Evolutionary conservation across 768 basidiomycete genomes (phyloP).

Genomic region (Russula brevipes): DNA sequence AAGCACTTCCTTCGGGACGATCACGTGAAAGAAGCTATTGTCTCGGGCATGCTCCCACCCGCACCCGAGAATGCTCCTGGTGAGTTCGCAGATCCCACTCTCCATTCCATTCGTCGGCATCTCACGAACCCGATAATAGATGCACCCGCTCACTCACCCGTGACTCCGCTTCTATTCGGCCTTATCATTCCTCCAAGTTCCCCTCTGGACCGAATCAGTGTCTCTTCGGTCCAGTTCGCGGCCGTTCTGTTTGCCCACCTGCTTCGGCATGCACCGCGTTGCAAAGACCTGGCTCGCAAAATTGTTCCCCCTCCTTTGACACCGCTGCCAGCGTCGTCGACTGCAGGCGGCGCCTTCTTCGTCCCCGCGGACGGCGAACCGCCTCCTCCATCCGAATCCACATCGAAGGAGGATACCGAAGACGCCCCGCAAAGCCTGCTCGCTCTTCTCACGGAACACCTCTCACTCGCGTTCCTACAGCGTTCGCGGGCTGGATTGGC

Average conservation of each 20-base stretch:
- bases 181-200: conserved; percentile 59
- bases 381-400: conserved; percentile 35
- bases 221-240: conserved; percentile 67
- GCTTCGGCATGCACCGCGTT: conserved; percentile 58
- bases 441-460: conserved; percentile 82
- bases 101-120: conserved; percentile 27
- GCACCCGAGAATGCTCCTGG: conserved; percentile 38
- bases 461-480: conserved; percentile 80
- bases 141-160: conserved; percentile 38
- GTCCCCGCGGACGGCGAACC: conserved; percentile 60
- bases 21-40: conserved; percentile 60
- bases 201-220: conserved; percentile 50
- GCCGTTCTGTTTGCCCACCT: conserved; percentile 77
- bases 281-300: conserved; percentile 57
- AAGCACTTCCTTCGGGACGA: conserved; percentile 77
- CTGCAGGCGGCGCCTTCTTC: conserved; percentile 51
- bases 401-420: conserved; percentile 39
- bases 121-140: conserved; percentile 19
- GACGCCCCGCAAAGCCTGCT: conserved; percentile 72
- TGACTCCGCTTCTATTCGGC: conserved; percentile 67
- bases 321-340: conserved; percentile 27
- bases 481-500: conserved; percentile 62
- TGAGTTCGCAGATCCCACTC: conserved; percentile 34
- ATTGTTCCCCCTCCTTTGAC: conserved; percentile 47
- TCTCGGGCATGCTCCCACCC: conserved; percentile 66